Evolutionary conservation across 495 filamentous ascomycete genomes (phyloP), one percentile per base, ranked within the genome.

Genomic region (Neurospora discreta): DNA sequence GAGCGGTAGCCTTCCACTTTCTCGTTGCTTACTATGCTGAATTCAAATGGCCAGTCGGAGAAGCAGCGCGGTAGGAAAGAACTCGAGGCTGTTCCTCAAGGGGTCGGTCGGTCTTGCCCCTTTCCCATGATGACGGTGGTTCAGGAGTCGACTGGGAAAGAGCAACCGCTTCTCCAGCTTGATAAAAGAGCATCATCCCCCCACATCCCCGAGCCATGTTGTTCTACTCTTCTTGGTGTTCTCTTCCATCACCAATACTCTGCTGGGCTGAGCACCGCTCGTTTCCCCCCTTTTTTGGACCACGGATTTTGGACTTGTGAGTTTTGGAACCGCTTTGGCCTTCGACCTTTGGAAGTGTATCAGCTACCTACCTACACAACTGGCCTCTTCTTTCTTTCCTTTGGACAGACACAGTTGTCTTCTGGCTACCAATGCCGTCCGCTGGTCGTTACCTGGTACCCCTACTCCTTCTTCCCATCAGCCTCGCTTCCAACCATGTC

Each of bases 301-400:
- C 67, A 46, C 16, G 67, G 23, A n/a, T 69, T 73, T 76, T 75
- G 71, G 69, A 70, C 33, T 52, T 71, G 69, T 13, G 68, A 20
- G 68, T 72, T 70, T 75, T 76, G 73, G 70, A 73, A 73, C 75
- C 71, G 71, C 72, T 73, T 74, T 74, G 43, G 36, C 65, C 39
- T 70, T 26, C 40, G 69, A n/a, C 43, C 74, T 73, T 76, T 74
- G 73, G 75, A 74, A 68, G 39, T 73, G 46, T 74, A 71, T 71
- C 58, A 16, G 23, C 20, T 74, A 73, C 67, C 26, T 60, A 60
- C 26, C 52, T 36, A 65, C 52, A 18, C 52, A 65, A 15, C 15
- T 3, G 10, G 36, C 74, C 26, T 73, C 52, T 70, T 36, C 52
- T 71, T 67, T 65, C 69, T 26, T 10, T 39, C n/a, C 36, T 46